Percentiles rank a stretch among this genome's conserved stretches.
phyloP scores from a whole-genome alignment of 345 rosid species.

The Acer negundo region DNA sequence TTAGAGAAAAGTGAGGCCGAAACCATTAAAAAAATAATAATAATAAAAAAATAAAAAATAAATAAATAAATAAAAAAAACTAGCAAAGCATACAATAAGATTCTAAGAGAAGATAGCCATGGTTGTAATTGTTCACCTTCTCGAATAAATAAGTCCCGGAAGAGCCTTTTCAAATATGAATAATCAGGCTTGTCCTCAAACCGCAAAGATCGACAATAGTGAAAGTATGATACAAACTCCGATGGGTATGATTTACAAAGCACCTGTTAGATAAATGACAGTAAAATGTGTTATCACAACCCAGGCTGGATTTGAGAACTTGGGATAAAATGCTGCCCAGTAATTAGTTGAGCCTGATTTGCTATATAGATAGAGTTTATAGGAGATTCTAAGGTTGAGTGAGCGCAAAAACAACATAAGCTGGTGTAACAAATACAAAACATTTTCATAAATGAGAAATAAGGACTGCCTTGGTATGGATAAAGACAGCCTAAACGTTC shows the following conservation, averaged over 20 bases:
- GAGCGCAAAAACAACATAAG: not conserved
- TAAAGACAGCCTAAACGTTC: not conserved
- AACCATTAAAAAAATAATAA: not conserved
- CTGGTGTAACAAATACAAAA: not conserved
- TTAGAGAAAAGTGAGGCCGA: not conserved
- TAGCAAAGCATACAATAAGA: not conserved
- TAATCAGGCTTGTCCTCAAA: slow-evolving; percentile 88
- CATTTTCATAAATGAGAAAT: not conserved
- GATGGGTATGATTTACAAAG: slow-evolving; percentile 71
- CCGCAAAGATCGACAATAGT: slow-evolving; percentile 72
- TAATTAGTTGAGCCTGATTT: slow-evolving; percentile 7
- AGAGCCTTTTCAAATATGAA: slow-evolving; percentile 83
- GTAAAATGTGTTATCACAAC: slow-evolving; percentile 7
- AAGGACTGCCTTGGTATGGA: not conserved
- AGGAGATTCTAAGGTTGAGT: not conserved
- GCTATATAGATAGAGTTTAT: slow-evolving; percentile 1
- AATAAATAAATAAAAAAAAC: no score
- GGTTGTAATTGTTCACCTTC: slow-evolving; percentile 49
- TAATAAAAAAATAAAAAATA: no score
- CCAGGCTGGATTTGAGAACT: slow-evolving; percentile 6
- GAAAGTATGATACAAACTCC: slow-evolving; percentile 77
- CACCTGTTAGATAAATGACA: slow-evolving; percentile 43
- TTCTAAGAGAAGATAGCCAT: not conserved
- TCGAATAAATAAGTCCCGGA: slow-evolving; percentile 78
- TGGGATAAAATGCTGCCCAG: not conserved